These are phyloP conservation scores for Ophiorrhiza pumila DNA, from an alignment of 257 asterid species.

Conservation along the genomic window DNA sequence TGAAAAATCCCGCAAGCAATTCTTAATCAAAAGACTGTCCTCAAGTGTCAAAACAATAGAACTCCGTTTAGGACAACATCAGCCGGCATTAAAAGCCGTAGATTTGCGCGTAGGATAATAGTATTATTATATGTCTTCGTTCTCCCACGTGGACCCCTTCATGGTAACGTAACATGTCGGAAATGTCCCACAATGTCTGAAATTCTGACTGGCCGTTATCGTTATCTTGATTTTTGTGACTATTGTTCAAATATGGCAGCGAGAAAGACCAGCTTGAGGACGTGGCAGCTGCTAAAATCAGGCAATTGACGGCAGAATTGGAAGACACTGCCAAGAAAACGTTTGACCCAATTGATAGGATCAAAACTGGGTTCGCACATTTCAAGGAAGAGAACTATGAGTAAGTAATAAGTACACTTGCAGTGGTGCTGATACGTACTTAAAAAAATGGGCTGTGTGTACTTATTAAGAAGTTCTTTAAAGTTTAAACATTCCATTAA, in stretches of 20 bases:
- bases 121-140: not conserved
- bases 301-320: conserved; percentile 63
- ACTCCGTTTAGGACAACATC: not conserved
- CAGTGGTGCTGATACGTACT: not conserved
- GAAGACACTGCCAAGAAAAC: conserved; percentile 28
- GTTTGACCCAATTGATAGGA: conserved; percentile 53
- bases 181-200: conserved; percentile 15
- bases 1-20: not conserved
- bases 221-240: not conserved
- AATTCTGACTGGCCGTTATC: conserved; percentile 9
- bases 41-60: conserved; percentile 32
- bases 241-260: conserved; percentile 25
- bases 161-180: not conserved
- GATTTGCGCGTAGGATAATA: too few species aligned
- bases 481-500: not conserved
- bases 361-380: conserved; percentile 64
- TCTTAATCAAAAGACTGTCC: conserved; percentile 18
- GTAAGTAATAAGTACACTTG: conserved; percentile 26
- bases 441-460: not conserved
- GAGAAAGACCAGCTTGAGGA: conserved; percentile 58
- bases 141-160: conserved; percentile 20
- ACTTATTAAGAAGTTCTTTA: not conserved
- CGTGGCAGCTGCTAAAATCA: conserved; percentile 69
- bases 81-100: conserved; percentile 14
- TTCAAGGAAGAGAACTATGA: conserved; percentile 51